phyloP scores from a whole-genome alignment of 73 alveolate species.

The Effrenium voratum region DNA sequence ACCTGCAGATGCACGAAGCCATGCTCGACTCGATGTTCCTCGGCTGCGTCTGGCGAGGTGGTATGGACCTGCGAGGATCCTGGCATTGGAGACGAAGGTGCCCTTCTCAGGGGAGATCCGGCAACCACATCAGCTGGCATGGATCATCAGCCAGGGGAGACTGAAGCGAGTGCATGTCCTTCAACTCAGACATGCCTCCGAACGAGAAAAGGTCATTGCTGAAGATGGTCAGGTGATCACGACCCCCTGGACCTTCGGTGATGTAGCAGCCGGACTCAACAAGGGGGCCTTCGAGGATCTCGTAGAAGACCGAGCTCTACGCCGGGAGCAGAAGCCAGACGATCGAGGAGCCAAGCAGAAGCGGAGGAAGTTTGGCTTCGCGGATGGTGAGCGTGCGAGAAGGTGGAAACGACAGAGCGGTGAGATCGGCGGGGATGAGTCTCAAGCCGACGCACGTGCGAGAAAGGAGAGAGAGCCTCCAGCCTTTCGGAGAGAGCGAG shows the following conservation, averaged over 20 bases:
- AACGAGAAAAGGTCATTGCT: not conserved
- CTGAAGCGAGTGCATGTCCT: not conserved
- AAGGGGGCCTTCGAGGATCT: conserved; percentile 16
- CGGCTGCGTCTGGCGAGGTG: not conserved
- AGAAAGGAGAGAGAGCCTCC: too few species aligned
- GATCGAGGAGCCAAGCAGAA: too few species aligned
- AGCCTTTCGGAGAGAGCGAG: too few species aligned
- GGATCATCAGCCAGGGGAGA: not conserved
- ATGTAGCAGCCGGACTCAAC: not conserved
- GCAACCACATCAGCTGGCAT: not conserved
- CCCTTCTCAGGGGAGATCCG: not conserved
- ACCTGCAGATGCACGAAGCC: too few species aligned
- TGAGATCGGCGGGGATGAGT: not conserved
- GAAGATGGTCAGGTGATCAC: not conserved
- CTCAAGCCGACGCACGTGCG: too few species aligned
- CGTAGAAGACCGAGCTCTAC: too few species aligned
- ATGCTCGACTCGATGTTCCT: too few species aligned
- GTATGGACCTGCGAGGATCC: conserved; percentile 21
- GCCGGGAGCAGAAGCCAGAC: too few species aligned
- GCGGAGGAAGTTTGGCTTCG: too few species aligned
- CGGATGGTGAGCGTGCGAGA: not conserved
- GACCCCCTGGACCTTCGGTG: conserved; percentile 2
- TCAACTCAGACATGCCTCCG: too few species aligned
- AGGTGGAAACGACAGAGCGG: not conserved
- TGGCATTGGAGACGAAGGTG: conserved; percentile 39